Base-by-base conservation (phyloP, 768 basidiomycete genomes). In the Tricholoma flavovirens region DNA sequence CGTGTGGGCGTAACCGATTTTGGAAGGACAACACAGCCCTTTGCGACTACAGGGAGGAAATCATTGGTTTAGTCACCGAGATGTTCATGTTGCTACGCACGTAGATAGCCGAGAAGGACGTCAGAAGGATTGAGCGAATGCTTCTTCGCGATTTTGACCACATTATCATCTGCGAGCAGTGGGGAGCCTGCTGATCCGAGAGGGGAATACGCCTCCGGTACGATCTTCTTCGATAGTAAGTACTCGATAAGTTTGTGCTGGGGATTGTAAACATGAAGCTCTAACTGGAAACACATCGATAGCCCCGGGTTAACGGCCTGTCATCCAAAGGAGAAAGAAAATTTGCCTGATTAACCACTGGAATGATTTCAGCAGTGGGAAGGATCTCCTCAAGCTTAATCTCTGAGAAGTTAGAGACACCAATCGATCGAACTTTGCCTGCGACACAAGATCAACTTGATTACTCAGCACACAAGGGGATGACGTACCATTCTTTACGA, bases 191-290 rank as follows among this genome's bases (percentile, higher is more conserved):
- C 77, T 8, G 84, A 87, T 33, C 85, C 90, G 12, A 93, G 81
- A 8, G 92, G 90, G 7, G 88, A 92, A 68, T 89, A 93, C 0
- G 91, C 90, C 67, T 90, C 78, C 0, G 87, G 77, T 50, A 84
- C 71, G 62, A 93, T 92, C 17, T 74, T 76, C 66, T 90, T 83
- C 15, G 77, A 74, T 65, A 78, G 77, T 59, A 88, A 74, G 71
- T 81, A 92, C 10, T 73, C 71, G 40, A 84, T 54, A 49, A 91
- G 79, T 50, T 83, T 77, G 70, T 83, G 87, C 64, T 91, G 84
- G 0, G 87, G 87, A 68, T 88, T 86, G 70, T 84, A 89, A 21
- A 86, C 70, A 65, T 90, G 88, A 15, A 87, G 70, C 64, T 88
- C 88, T 49, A 93, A 76, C 84, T 90, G 19, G 7, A 30, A 51